A percentile compares a stretch with the other conserved stretches of the same genome.
phyloP scores from a whole-genome alignment of 106 monocot genomes.

The Platanthera zijinensis region DNA sequence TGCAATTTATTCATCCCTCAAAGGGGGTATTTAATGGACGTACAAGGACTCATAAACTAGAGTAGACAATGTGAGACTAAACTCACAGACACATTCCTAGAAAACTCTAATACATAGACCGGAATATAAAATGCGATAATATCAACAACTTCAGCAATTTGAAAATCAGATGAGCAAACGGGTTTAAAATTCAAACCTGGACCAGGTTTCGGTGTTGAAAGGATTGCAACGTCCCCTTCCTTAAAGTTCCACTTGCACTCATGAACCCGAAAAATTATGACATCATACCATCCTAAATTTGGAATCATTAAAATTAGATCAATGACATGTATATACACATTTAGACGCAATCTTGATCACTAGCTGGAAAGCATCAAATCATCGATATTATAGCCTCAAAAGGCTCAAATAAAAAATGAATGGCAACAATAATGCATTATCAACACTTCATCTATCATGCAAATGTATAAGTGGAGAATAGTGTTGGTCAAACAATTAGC shows the following conservation, averaged over 20 bases:
- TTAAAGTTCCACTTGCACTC: conserved; percentile 90
- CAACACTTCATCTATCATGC: background rate
- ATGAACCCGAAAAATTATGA: conserved; percentile 49
- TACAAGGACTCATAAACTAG: no score
- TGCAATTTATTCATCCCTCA: no score
- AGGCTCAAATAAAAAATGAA: background rate
- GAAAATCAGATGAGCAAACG: no score
- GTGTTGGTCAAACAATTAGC: background rate
- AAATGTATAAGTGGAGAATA: background rate
- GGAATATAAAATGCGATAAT: no score
- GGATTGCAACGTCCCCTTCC: conserved; percentile 83
- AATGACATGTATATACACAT: background rate
- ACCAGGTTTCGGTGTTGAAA: conserved; percentile 56
- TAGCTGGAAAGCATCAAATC: background rate
- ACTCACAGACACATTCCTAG: no score
- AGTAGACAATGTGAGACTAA: no score
- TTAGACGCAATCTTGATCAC: background rate
- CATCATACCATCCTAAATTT: conserved; percentile 82
- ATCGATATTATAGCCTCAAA: background rate
- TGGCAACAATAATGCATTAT: background rate
- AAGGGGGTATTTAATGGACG: no score
- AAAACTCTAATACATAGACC: no score
- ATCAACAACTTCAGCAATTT: no score
- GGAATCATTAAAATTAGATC: conserved; percentile 6
- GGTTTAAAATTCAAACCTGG: conserved; percentile 39